phyloP scores from a whole-genome alignment of 495 filamentous ascomycete genomes.

The Acidomyces sp. region DNA sequence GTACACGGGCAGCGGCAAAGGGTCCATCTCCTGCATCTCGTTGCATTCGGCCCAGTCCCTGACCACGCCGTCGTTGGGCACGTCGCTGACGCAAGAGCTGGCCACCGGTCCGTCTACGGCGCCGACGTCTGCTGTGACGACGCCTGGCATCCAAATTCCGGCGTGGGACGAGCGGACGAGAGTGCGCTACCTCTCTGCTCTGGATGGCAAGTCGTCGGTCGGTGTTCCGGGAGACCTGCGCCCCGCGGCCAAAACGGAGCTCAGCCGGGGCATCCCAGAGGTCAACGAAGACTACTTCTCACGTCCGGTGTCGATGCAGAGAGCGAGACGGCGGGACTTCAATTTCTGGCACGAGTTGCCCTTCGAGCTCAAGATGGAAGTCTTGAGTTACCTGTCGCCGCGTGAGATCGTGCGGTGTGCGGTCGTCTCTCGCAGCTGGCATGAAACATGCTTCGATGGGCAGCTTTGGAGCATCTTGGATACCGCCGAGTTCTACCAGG shows the following conservation, averaged over 20 bases:
- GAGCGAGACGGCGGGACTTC: conserved; percentile 37
- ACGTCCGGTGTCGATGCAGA: conserved; percentile 25
- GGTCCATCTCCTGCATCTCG: conserved; percentile 78
- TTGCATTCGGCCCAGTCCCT: conserved; percentile 45
- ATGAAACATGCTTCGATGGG: conserved; percentile 84
- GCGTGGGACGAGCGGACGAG: conserved; percentile 35
- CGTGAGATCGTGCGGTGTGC: conserved; percentile 75
- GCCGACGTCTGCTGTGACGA: conserved; percentile 45
- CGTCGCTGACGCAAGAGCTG: conserved; percentile 47
- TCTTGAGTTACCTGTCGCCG: conserved; percentile 64
- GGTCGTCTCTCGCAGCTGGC: conserved; percentile 64
- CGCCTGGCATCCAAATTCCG: conserved; percentile 33
- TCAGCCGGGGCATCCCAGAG: conserved; percentile 19
- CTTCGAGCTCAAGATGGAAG: conserved; percentile 62
- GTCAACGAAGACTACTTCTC: conserved; percentile 38
- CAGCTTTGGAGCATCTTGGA: conserved; percentile 83
- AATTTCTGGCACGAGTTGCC: conserved; percentile 75
- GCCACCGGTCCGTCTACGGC: conserved; percentile 52
- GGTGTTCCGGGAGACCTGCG: conserved; percentile 54
- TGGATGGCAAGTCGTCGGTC: conserved; percentile 36
- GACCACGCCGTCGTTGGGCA: conserved; percentile 35
- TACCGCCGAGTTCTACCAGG: conserved; percentile 70
- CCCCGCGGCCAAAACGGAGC: conserved; percentile 30
- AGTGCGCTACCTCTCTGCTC: conserved; percentile 36
- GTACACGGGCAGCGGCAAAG: conserved; percentile 53